Conservation (phyloP, 805 yeast species). For the Metschnikowia borealis region DNA sequence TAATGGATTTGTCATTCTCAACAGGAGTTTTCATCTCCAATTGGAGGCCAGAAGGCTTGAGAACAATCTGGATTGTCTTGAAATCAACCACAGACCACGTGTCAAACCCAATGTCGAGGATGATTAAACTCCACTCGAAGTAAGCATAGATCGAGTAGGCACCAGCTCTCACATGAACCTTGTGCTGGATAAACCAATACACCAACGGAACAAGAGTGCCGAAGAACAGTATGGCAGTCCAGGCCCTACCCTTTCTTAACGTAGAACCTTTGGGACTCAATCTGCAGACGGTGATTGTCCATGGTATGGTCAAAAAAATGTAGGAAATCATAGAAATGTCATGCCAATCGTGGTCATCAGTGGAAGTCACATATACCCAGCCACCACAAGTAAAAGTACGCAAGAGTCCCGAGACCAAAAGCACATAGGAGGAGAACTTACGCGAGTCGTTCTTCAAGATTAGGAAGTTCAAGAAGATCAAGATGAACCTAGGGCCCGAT, state of each 20-base stretch:
- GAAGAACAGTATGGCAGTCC: slow-evolving; percentile 61
- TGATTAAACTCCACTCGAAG: slow-evolving; percentile 87
- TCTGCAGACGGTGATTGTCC: slow-evolving; percentile 65
- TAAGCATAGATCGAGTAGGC: slow-evolving; percentile 94
- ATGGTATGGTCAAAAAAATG: slow-evolving; percentile 84
- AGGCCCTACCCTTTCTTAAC: slow-evolving; percentile 48
- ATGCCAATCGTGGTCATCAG: slow-evolving; percentile 95
- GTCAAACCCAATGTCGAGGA: slow-evolving; percentile 83
- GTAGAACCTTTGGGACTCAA: slow-evolving; percentile 44
- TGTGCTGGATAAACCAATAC: slow-evolving; percentile 89
- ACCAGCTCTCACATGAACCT: slow-evolving; percentile 82
- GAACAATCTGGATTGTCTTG: slow-evolving; percentile 47
- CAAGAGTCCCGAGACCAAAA: slow-evolving; percentile 63
- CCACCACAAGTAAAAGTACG: slow-evolving; percentile 97
- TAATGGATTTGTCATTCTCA: not conserved
- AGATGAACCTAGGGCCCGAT: slow-evolving; percentile 83
- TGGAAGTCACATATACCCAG: slow-evolving; percentile 95
- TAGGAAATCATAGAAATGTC: slow-evolving; percentile 93
- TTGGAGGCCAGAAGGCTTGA: slow-evolving; percentile 6
- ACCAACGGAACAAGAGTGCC: slow-evolving; percentile 74
- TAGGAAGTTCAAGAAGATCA: slow-evolving; percentile 51
- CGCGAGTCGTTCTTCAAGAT: slow-evolving; percentile 34
- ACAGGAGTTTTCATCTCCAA: not conserved
- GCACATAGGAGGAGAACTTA: slow-evolving; percentile 36
- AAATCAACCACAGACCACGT: slow-evolving; percentile 75